Base-by-base conservation (phyloP, 305 asterid species). In the Rubia peregrina region DNA sequence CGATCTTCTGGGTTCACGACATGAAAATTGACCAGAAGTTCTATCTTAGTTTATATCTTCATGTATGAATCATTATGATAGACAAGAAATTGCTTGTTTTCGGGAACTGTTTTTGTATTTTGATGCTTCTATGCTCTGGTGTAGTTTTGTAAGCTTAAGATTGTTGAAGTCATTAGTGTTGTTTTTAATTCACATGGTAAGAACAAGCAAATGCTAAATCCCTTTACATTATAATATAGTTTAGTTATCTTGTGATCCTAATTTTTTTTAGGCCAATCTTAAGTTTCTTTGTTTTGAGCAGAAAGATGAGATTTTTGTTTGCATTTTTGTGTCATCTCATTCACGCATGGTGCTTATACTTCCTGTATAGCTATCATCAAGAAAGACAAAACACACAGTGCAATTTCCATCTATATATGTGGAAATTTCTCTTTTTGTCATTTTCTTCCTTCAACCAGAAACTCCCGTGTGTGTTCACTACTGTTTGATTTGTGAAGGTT, bases 401-500 rank as follows among this genome's bases (percentile, higher is more conserved):
- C 42, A 7, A 14, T 9, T 3, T 65, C 42, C n/a, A 46, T 42
- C 59, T 51, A 51, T 51, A 6, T 6, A 17, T 71, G 36, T 65
- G 55, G 38, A 65, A 65, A 19, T 42, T 65, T 65, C 69, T 42
- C 55, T 51, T 36, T 14, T 43, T 21, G 12, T n/a, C 36, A 7
- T 9, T 33, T 64, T 48, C 48, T 57, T 38, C 26, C 9, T 30
- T 66, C 38, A 42, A 16, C 42, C 62, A 56, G 40, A 11, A 26
- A 33, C 40, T 19, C 24, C 13, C 62, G 63, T 57, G 49, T 62
- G 5, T 30, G 49, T 0, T n/a, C 67, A 57, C 59, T 70, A 61
- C 22, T 72, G 43, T 73, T 26, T 70, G 67, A 16, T 44, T 49
- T 65, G 8, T 70, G n/a, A 70, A 93, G 98, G 98, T 91, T 66